Percentiles rank a stretch among this genome's conserved stretches.
phyloP scores from a whole-genome alignment of 2,329 filamentous ascomycete genomes.

The Apiospora rasikravindrae region DNA sequence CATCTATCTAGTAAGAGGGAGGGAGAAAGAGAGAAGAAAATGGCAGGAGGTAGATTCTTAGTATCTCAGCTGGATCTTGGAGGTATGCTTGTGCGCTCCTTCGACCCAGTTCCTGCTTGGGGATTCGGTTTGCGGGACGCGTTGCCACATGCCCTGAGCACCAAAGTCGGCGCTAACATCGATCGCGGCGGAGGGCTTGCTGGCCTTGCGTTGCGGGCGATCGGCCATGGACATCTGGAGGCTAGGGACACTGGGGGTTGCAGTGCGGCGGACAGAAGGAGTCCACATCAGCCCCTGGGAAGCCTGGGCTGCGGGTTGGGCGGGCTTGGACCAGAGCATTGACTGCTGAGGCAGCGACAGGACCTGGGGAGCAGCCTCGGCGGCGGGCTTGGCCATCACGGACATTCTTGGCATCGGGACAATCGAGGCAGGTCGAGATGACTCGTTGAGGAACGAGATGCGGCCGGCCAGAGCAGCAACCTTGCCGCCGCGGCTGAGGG shows the following conservation, averaged over 20 bases:
- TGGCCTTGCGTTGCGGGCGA: slow-evolving; percentile 6
- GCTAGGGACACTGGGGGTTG: neutral
- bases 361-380: neutral
- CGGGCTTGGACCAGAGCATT: slow-evolving; percentile 28
- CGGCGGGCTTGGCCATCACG: neutral
- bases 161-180: slow-evolving; percentile 24
- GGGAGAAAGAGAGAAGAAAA: neutral
- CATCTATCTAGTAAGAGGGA: neutral
- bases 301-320: neutral
- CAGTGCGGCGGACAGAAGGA: neutral
- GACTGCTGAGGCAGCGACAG: neutral
- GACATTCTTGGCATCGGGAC: neutral
- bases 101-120: slow-evolving; percentile 12
- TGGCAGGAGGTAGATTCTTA: neutral
- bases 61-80: slow-evolving; percentile 12
- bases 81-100: neutral
- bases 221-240: neutral
- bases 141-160: slow-evolving; percentile 32
- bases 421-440: neutral
- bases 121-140: neutral
- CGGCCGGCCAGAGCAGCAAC: slow-evolving; percentile 14
- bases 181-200: slow-evolving; percentile 20
- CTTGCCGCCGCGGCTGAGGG: slow-evolving; percentile 9
- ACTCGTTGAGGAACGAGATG: slow-evolving; percentile 4
- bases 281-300: slow-evolving; percentile 25